A percentile compares a stretch with the other conserved stretches of the same genome.
phyloP scores from a whole-genome alignment of 768 basidiomycete species.

The Cyclocybe aegerita region DNA sequence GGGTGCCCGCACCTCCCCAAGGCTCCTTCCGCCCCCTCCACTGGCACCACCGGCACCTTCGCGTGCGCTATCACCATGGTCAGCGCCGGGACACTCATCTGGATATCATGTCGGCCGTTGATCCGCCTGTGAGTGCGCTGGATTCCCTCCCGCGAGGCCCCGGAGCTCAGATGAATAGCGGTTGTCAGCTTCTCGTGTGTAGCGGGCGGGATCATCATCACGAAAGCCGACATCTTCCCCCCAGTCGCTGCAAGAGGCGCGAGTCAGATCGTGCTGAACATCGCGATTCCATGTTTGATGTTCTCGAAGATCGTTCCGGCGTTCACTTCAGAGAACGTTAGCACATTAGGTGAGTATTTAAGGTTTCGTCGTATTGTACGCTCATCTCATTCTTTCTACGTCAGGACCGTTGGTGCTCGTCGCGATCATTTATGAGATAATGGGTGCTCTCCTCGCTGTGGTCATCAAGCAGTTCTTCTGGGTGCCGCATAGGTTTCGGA shows the following conservation, averaged over 20 bases:
- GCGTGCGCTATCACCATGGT: slow-evolving; percentile 12
- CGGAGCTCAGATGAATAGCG: background rate
- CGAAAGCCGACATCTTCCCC: slow-evolving; percentile 62
- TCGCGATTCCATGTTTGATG: slow-evolving; percentile 62
- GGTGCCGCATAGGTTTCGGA: slow-evolving; percentile 76
- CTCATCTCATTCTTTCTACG: background rate
- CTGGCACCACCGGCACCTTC: background rate
- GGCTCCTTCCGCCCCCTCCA: background rate
- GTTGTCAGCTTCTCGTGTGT: slow-evolving; percentile 50
- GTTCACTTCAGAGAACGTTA: slow-evolving; percentile 56
- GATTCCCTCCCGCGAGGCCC: background rate
- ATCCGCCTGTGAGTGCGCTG: slow-evolving; percentile 51
- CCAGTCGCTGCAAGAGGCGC: slow-evolving; percentile 55
- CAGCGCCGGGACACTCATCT: slow-evolving; percentile 48
- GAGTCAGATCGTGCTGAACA: slow-evolving; percentile 63
- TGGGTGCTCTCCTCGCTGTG: slow-evolving; percentile 56
- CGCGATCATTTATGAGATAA: slow-evolving; percentile 55
- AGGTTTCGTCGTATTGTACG: background rate
- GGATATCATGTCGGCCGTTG: slow-evolving; percentile 61
- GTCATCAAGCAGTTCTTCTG: slow-evolving; percentile 64
- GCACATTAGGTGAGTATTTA: slow-evolving; percentile 44
- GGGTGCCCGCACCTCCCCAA: slow-evolving; percentile 4
- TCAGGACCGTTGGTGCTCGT: slow-evolving; percentile 64
- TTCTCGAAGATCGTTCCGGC: slow-evolving; percentile 74
- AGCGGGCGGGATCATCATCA: slow-evolving; percentile 53